These are phyloP conservation scores for Cephaloascus fragrans DNA, from an alignment of 805 yeast species.

Conservation along the genomic window DNA sequence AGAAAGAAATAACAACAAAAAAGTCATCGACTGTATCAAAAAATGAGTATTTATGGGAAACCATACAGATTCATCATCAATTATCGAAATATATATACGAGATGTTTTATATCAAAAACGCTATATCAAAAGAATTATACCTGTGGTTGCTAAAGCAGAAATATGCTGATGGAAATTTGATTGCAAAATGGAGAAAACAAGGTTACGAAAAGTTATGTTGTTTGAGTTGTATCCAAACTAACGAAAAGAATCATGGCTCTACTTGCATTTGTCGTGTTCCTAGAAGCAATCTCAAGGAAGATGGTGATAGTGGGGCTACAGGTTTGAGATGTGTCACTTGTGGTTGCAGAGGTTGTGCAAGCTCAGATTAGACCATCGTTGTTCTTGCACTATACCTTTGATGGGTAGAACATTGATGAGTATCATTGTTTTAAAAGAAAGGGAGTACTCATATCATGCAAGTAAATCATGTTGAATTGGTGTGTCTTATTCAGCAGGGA, in stretches of 20 bases:
- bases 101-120: constrained; percentile 58
- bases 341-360: constrained; percentile 81
- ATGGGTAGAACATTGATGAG: too few relatives aligned
- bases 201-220: constrained; percentile 89
- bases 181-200: constrained; percentile 77
- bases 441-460: too few relatives aligned
- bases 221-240: constrained; percentile 58
- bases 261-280: constrained; percentile 88
- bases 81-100: constrained; percentile 69
- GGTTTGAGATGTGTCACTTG: constrained; percentile 59
- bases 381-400: too few relatives aligned
- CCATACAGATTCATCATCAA: constrained; percentile 62
- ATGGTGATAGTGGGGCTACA: constrained; percentile 13
- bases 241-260: constrained; percentile 52
- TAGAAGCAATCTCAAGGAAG: constrained; percentile 33
- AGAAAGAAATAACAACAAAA: constrained; percentile 37
- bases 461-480: too few relatives aligned
- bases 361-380: too few relatives aligned
- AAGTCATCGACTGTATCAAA: constrained; percentile 34
- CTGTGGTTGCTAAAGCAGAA: constrained; percentile 63
- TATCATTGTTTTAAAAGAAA: too few relatives aligned
- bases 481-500: too few relatives aligned
- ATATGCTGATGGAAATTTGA: constrained; percentile 57
- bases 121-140: constrained; percentile 59
- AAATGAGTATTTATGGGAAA: constrained; percentile 58